Base-by-base conservation (phyloP, 345 rosid genomes). In the Aquilaria malaccensis region DNA sequence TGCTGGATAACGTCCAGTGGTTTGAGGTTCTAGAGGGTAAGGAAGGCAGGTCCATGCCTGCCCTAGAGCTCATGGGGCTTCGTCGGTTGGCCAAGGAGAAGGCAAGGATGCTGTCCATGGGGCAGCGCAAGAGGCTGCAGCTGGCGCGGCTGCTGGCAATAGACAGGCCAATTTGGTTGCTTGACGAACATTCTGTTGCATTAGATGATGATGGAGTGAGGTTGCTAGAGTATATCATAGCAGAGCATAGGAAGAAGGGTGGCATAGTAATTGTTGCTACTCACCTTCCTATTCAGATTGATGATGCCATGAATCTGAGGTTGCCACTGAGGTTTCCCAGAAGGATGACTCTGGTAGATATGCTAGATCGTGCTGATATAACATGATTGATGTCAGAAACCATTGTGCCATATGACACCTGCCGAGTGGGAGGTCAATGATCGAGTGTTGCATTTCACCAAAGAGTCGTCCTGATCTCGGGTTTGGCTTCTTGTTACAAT, bases 121-220 rank as follows among this genome's bases (percentile, higher is more conserved):
- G 98, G 3, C 97, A 89, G 64, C 76, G 89, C 54, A 93, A 89
- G 74, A 77, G 94, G 71, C 73, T 93, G 72, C 98, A 89, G 66
- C 85, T 89, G 14, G 97, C 96, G 0, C 84, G 96, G 77, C 64
- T 85, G 58, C 73, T 89, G 1, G 95, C 97, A 1, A 83, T 93
- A 9, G 97, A 93, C 53, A 65, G 96, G 33, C 98, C 94, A 3
- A 93, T 93, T 37, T 93, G 96, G 97, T 74, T 89, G 60, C 79
- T 93, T 12, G 95, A 93, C 3, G 91, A 93, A 66, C 97, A 94
- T 13, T 89, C 96, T 0, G 91, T 89, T 66, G 96, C 97, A 3
- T 71, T 93, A 61, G 97, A 93, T 65, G 81, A 77, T 32, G 90
- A 93, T 7, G 97, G 98, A 57, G 83, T 79, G 73, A 84, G 77